phyloP scores from a whole-genome alignment of 164 flowering plant genomes.

The Dillenia turbinata region DNA sequence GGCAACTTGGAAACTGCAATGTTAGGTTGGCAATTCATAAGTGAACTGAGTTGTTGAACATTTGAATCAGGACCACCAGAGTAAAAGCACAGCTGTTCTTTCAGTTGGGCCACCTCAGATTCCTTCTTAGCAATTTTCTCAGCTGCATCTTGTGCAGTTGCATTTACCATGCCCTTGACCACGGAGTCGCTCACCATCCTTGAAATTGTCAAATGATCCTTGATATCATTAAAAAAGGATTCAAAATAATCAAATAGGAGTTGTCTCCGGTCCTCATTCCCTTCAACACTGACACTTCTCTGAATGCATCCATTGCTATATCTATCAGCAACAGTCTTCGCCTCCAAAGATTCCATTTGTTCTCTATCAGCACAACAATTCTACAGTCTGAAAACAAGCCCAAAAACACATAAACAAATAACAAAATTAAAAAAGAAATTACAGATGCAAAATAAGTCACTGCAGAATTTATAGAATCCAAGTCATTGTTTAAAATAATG shows the following conservation, averaged over 20 bases:
- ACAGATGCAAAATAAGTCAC: too few relatives aligned
- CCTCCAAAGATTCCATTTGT: conserved; percentile 12
- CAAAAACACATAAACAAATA: too few relatives aligned
- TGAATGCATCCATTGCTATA: conserved; percentile 14
- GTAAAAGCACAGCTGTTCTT: conserved; percentile 25
- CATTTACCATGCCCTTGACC: conserved; percentile 72
- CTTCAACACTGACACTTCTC: conserved; percentile 16
- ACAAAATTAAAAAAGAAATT: too few relatives aligned
- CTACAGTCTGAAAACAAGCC: background rate
- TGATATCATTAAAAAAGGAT: conserved; percentile 60
- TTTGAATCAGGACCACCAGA: conserved; percentile 18
- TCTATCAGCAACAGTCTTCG: background rate
- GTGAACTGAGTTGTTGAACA: conserved; percentile 3
- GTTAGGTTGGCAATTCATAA: conserved; percentile 1
- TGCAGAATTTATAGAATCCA: too few relatives aligned
- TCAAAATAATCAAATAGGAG: conserved; percentile 64
- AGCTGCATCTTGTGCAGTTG: conserved; percentile 62
- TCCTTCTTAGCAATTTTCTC: conserved; percentile 52
- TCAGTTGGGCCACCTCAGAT: conserved; percentile 43
- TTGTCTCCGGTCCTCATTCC: conserved; percentile 28
- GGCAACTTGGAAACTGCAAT: background rate
- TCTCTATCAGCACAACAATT: background rate
- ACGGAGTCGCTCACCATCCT: conserved; percentile 85
- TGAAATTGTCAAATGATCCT: conserved; percentile 59
- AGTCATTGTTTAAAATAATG: too few relatives aligned